A percentile compares a stretch with the other conserved stretches of the same genome.
Conservation (phyloP, 169 alveolate genomes). For the Fabrea salina region DNA sequence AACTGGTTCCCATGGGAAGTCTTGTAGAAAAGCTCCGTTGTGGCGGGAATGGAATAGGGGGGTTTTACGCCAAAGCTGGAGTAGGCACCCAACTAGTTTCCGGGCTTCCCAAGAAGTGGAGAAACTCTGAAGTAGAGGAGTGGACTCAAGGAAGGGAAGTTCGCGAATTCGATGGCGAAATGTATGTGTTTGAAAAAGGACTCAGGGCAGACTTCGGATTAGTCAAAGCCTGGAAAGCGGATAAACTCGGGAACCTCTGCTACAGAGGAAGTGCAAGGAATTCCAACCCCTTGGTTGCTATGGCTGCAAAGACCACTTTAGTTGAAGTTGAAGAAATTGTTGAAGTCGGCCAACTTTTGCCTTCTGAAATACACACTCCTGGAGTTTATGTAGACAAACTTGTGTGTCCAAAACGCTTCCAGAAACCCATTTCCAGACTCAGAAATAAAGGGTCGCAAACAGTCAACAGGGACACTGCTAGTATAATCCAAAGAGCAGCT, state of each 20-base stretch:
- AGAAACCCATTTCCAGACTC: background rate
- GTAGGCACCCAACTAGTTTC: constrained; percentile 63
- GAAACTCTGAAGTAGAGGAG: constrained; percentile 34
- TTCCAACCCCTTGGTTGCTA: constrained; percentile 63
- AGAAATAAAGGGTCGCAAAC: too few species aligned
- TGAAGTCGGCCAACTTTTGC: constrained; percentile 61
- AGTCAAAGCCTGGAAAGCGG: constrained; percentile 70
- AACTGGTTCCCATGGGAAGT: constrained; percentile 72
- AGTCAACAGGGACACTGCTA: too few species aligned
- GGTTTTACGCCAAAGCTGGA: constrained; percentile 71
- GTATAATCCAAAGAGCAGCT: constrained; percentile 65
- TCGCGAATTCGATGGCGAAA: constrained; percentile 50
- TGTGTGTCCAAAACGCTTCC: background rate
- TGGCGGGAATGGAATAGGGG: constrained; percentile 83
- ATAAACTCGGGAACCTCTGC: constrained; percentile 61
- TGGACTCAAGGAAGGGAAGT: constrained; percentile 55
- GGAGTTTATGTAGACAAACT: constrained; percentile 68
- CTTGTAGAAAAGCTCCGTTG: constrained; percentile 71
- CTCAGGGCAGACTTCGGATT: constrained; percentile 59
- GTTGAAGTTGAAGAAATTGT: constrained; percentile 80
- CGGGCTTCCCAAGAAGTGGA: constrained; percentile 54
- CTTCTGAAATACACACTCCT: constrained; percentile 61
- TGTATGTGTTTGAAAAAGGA: constrained; percentile 57
- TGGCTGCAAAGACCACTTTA: constrained; percentile 55
- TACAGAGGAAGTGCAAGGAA: constrained; percentile 65